Base-by-base conservation (phyloP, 768 basidiomycete genomes). In the Phaffia australis region DNA sequence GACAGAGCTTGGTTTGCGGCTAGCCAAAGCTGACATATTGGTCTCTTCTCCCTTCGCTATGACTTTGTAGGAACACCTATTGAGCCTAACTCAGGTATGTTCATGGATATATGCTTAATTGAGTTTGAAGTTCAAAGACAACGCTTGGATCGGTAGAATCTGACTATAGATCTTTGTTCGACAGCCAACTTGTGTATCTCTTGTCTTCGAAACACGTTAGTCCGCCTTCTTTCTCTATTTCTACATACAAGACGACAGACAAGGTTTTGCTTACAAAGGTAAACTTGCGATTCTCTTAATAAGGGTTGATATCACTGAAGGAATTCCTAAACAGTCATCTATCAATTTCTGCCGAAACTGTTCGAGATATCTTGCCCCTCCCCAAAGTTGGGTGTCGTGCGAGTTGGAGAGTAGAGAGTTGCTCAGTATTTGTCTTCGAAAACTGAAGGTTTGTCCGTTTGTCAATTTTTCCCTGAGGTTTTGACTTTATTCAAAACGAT, bases 241-340 rank as follows among this genome's bases (percentile, higher is more conserved):
- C 56, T 19, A 25, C 25, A 9, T 23, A 57, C 18, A 23, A n/a
- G 21, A 9, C 14, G 32, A 23, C 21, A 49, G 16, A 30, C 25
- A 11, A 8, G 6, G 15, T 55, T 15, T 15, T 27, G 19, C 56
- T 15, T 14, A 55, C 29, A 9, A 6, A 30, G 1, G 14, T 27
- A 19, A 30, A 4, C 52, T 54, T 29, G 5, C 29, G 15, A 5
- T 54, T 15, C 52, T 23, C 4, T 23, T 9, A 23, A 5, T 42
- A 72, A 90, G 88, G 9, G 85, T 98, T 69, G 95, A 99, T 76
- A 94, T 99, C 74, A 98, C 93, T 0, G 94, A 98, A 75, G 92
- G 91, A 18, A 98, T 98, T 61, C 94, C 93, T 8, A 97, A 92
- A 74, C 89, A 77, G 87, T 88, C 93, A 0, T 86, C 90, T 5